Conservation (phyloP, 2,329 filamentous ascomycete genomes). For the Colletotrichum sp. region DNA sequence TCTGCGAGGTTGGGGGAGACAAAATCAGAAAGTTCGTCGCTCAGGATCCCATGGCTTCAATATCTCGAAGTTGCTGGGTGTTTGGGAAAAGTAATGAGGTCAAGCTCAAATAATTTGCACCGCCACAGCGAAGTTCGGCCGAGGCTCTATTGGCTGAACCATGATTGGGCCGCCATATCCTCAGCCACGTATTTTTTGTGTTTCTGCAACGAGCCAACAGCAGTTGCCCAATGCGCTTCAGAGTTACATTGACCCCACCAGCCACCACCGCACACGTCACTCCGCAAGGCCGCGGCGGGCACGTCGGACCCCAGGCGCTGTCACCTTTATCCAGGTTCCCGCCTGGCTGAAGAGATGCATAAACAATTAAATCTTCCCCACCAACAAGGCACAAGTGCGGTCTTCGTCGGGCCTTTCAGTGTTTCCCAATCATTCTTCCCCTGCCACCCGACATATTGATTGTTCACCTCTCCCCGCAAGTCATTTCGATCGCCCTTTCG, state of each 20-base stretch:
- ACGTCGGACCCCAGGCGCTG: conserved; percentile 12
- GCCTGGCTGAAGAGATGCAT: conserved; percentile 17
- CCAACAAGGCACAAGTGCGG: conserved; percentile 1
- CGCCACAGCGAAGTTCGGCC: conserved; percentile 11
- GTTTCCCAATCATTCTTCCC: neutral
- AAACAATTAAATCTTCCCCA: conserved; percentile 20
- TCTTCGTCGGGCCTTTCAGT: conserved; percentile 3
- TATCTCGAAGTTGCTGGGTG: neutral
- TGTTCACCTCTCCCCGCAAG: neutral
- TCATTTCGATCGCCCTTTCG: neutral
- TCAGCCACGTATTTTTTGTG: conserved; percentile 18
- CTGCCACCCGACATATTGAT: conserved; percentile 10
- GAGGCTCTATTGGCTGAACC: neutral
- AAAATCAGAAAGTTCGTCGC: neutral
- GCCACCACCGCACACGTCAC: conserved; percentile 25
- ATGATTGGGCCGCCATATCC: neutral
- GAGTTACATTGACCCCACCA: conserved; percentile 15
- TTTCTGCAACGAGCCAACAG: neutral
- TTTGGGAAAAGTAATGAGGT: conserved; percentile 22
- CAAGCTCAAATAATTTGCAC: conserved; percentile 21
- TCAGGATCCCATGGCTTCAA: conserved; percentile 11
- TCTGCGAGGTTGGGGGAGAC: neutral
- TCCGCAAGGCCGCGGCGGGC: conserved; percentile 8
- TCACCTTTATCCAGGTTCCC: conserved; percentile 19
- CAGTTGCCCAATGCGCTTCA: neutral